phyloP scores from a whole-genome alignment of 768 basidiomycete species.

The Collybia mongolica region DNA sequence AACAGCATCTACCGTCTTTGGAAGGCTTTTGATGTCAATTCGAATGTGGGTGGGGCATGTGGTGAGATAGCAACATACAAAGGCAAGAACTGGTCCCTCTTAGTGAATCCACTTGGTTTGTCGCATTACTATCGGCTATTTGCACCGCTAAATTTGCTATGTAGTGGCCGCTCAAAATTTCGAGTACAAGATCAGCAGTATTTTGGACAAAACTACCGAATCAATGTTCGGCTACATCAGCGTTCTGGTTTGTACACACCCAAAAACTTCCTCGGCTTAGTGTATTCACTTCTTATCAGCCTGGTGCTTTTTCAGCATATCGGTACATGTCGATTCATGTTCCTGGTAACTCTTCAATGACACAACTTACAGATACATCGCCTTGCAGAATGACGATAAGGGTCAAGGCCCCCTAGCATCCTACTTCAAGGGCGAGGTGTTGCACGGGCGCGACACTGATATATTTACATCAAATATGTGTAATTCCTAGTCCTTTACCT shows the following conservation, averaged over 20 bases:
- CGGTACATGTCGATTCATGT: constrained; percentile 31
- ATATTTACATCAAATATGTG: constrained; percentile 98
- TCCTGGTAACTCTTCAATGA: background rate
- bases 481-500: constrained; percentile 32
- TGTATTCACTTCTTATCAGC: constrained; percentile 36
- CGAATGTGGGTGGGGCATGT: constrained; percentile 92
- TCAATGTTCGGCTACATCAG: constrained; percentile 95
- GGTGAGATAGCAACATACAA: constrained; percentile 96
- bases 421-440: constrained; percentile 94
- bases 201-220: constrained; percentile 88
- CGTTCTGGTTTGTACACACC: constrained; percentile 56
- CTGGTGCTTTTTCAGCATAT: constrained; percentile 95
- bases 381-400: constrained; percentile 78
- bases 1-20: constrained; percentile 92
- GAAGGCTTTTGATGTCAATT: constrained; percentile 93
- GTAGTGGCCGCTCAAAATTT: constrained; percentile 93
- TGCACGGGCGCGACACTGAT: constrained; percentile 82
- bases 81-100: constrained; percentile 79
- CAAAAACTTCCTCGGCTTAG: background rate
- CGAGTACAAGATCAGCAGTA: constrained; percentile 91
- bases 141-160: background rate
- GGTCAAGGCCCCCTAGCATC: constrained; percentile 90
- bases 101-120: constrained; percentile 82
- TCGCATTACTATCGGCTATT: background rate
- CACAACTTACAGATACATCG: constrained; percentile 61